Evolutionary conservation across 257 asterid genomes (phyloP), one percentile per base, ranked within the genome.

Genomic region (Lavandula angustifolia): DNA sequence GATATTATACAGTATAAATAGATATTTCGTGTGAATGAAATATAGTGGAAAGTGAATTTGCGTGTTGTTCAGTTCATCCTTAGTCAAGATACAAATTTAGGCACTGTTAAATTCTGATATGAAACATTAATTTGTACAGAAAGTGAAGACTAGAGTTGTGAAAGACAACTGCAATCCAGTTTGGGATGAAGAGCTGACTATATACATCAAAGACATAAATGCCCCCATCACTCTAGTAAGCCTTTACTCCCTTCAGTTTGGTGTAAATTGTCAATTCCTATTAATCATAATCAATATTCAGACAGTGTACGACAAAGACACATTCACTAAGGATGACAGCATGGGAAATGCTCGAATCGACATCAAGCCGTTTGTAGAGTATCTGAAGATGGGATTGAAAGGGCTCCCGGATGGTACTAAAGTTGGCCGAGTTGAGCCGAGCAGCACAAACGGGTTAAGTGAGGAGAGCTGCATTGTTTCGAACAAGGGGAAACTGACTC

Each of bases 251-350:
- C 4, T 46, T 4, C 12, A 10, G 0, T 1, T 10, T 32, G 6
- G 1, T 3, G 1, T 6, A 16, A 18, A 33, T 18, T 50, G 33
- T 5, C 0, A 10, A 2, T 40, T 12, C 8, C n/a, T 1, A 1
- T 37, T 2, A 7, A 37, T 9, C 9, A 37, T 37, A 34, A 34
- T 6, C 9, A 37, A 5, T 9, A 17, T 62, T n/a, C 80, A 91
- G 96, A 59, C 71, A 3, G 92, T 91, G 56, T 88, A 72, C 11
- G 98, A 91, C 72, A 78, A 84, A 47, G 98, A 91, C 78, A 91
- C 95, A 4, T 84, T 91, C 60, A 78, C 80, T 0, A 63, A 11
- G 3, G 96, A 91, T 37, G 98, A 91, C 74, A 60, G 63, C 52
- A 86, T 88, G 88, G 98, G 96, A 61, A 77, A 69, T 33, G 91